Evolutionary conservation across 148 eudicot species (phyloP), one percentile per base, ranked within the genome.

Genomic region (Nepenthes gracilis): DNA sequence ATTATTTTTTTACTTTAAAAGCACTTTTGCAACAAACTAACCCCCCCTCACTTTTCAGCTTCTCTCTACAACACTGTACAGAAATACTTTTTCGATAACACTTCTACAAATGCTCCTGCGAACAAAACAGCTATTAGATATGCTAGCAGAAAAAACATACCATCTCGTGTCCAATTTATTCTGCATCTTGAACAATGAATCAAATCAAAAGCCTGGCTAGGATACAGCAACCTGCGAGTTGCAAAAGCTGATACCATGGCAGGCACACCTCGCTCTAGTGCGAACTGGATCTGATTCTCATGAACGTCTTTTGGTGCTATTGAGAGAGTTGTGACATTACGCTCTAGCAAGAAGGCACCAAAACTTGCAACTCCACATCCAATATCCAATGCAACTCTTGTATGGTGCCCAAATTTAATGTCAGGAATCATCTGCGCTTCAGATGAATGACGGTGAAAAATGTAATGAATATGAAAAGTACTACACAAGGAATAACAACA

Each of bases 141-240:
- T 23, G 23, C 0, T 23, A 23, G 23, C 23, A 23, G 23, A 15
- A 55, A 62, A 51, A 58, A 12, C 51, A 5, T 76, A 87, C 95
- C 95, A 73, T 88, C 82, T 64, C 67, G 84, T 34, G 88, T 77
- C 90, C 96, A 88, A 62, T 85, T 80, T 12, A 88, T 59, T 71
- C 84, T 77, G 69, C 90, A 85, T 57, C 85, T 85, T 43, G 90
- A 84, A 62, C 96, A 88, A 71, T 85, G 96, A 61, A 88, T 75
- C 52, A 88, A 68, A 70, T 88, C 90, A 75, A 82, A 88, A 52
- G 82, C 96, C 68, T 88, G 96, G 68, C 96, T 88, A 43, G 91
- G 91, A 70, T 80, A 87, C 49, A 73, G 49, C 63, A 87, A 68
- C 5, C 90, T 83, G 23, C 47, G 82, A 48, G 84, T 78, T 36